phyloP scores from a whole-genome alignment of 169 alveolate species.

The Cryptosporidium canis region DNA sequence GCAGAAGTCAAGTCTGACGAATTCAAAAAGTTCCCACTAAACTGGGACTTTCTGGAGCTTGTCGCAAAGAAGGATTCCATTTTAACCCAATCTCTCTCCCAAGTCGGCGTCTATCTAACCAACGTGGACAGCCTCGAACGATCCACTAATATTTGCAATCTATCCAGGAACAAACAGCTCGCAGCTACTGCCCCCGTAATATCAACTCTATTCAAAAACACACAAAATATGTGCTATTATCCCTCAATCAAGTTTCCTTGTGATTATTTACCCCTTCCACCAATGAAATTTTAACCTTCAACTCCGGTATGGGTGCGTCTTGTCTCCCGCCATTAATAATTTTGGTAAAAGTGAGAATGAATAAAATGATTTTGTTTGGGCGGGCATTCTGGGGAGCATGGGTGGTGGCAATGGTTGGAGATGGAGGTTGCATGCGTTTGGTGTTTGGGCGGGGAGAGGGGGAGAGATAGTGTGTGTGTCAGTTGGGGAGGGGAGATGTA shows the following conservation, averaged over 20 bases:
- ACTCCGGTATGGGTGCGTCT: neutral
- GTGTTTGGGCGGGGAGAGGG: neutral
- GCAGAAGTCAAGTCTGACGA: slow-evolving; percentile 8
- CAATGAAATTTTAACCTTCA: too few species aligned
- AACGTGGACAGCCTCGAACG: too few species aligned
- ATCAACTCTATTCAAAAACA: neutral
- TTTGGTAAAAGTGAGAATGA: neutral
- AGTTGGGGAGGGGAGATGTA: too few species aligned
- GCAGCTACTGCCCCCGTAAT: too few species aligned
- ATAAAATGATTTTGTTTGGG: neutral
- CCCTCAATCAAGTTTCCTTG: too few species aligned
- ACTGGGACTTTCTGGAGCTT: slow-evolving; percentile 27
- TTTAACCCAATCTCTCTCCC: neutral
- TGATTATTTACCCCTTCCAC: too few species aligned
- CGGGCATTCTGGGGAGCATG: neutral
- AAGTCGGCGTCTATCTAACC: too few species aligned
- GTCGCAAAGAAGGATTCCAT: slow-evolving; percentile 52
- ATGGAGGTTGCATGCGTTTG: too few species aligned
- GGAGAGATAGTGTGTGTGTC: neutral
- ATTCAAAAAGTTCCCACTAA: slow-evolving; percentile 49
- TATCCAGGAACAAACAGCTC: too few species aligned
- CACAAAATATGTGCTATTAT: neutral
- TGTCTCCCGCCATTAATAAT: neutral
- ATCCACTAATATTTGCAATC: too few species aligned
- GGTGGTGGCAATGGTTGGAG: neutral